These are phyloP conservation scores for Colletotrichum graminicola DNA, from an alignment of 2,329 filamentous ascomycete species.

Conservation along the genomic window DNA sequence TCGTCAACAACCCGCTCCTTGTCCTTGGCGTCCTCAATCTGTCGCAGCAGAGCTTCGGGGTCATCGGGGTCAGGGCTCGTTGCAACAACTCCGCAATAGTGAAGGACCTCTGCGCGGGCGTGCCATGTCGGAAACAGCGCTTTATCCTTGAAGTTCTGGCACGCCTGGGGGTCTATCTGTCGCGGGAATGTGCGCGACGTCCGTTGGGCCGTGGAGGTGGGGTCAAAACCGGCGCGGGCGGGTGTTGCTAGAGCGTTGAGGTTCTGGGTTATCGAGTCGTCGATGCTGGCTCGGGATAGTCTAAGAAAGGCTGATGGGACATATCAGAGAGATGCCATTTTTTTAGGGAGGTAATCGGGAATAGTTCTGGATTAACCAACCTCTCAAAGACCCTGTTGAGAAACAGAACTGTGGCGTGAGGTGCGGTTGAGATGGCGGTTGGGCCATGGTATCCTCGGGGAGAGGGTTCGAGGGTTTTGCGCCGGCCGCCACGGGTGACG, in stretches of 20 bases:
- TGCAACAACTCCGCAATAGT: slow-evolving; percentile 90
- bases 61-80: slow-evolving; percentile 89
- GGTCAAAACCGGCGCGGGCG: slow-evolving; percentile 79
- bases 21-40: slow-evolving; percentile 77
- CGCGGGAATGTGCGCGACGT: slow-evolving; percentile 62
- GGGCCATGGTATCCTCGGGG: slow-evolving; percentile 59
- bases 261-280: slow-evolving; percentile 94
- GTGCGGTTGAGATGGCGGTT: slow-evolving; percentile 59
- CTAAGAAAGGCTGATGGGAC: slow-evolving; percentile 83
- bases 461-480: slow-evolving; percentile 48
- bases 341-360: background rate
- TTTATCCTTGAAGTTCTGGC: slow-evolving; percentile 78
- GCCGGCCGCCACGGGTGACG: slow-evolving; percentile 55
- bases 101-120: slow-evolving; percentile 82
- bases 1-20: slow-evolving; percentile 85
- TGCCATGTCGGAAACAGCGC: slow-evolving; percentile 93
- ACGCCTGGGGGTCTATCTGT: slow-evolving; percentile 72
- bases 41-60: slow-evolving; percentile 77
- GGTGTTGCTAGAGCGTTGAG: slow-evolving; percentile 91
- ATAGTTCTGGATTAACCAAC: slow-evolving; percentile 56
- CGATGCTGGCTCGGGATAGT: slow-evolving; percentile 84
- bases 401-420: slow-evolving; percentile 85
- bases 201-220: slow-evolving; percentile 78
- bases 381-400: slow-evolving; percentile 75
- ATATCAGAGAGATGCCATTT: background rate